Base-by-base conservation (phyloP, 345 rosid species). In the Durio zibethinus region DNA sequence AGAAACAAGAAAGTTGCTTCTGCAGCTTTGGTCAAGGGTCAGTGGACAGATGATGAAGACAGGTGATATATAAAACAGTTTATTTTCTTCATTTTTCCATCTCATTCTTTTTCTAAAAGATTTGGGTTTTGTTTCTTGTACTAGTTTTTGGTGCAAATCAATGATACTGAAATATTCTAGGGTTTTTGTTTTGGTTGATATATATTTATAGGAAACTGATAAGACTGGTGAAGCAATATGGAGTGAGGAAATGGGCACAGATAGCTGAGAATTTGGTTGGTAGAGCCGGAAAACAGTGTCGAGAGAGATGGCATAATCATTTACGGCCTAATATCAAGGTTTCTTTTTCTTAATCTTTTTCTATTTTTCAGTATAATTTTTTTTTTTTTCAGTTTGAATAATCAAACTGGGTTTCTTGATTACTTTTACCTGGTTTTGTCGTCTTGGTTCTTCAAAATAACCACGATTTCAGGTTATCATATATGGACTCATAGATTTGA, bases 271-370 rank as follows among this genome's bases (percentile, higher is more conserved):
- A 78, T 74, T 73, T 95, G 80, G 90, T 47, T 14, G 99, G 94
- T 80, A 88, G 98, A 81, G 98, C 92, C 10, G 99, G 99, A 45
- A 95, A 95, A 81, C 99, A 93, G 81, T 95, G 99, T 78, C 91
- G 98, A 4, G 99, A 95, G 82, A 87, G 99, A 84, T 95, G 99
- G 99, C 98, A 95, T 85, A 95, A 95, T 79, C 98, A 95, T 89
- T 83, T 95, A 76, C 89, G 97, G 21, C 98, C 99, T 27, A 89
- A 95, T 83, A 93, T 95, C 76, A 95, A 90, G 97, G 99, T 91
- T 77, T 60, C 29, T 57, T 35, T 18, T 63, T 56, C 35, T 40
- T 50, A 40, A 61, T 43, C n/a, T n/a, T n/a, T n/a, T n/a, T n/a
- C n/a, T n/a, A n/a, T n/a, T n/a, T n/a, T n/a, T n/a, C n/a, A n/a